A percentile compares a stretch with the other conserved stretches of the same genome.
Conservation (phyloP, 495 filamentous ascomycete genomes). For the Beverwykella pulmonaria region DNA sequence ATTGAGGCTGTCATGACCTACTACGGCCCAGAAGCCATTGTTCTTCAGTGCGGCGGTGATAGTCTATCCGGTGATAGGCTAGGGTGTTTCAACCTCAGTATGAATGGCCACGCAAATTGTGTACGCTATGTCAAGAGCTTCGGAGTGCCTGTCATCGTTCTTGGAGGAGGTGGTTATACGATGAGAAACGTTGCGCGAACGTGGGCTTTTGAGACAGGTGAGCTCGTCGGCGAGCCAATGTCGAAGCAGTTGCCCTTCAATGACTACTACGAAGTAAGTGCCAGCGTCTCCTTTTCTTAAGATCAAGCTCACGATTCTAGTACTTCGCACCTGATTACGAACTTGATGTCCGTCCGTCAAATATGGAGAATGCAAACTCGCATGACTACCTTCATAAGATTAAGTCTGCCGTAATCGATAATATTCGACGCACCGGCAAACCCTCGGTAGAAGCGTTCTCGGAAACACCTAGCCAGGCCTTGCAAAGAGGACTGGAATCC, state of each 20-base stretch:
- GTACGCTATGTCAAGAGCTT: constrained; percentile 95
- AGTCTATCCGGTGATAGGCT: constrained; percentile 91
- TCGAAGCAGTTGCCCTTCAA: constrained; percentile 86
- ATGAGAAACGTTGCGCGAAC: constrained; percentile 98
- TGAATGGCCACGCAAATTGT: constrained; percentile 97
- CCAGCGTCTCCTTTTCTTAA: constrained; percentile 15
- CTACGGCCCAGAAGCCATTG: constrained; percentile 91
- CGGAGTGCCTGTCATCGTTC: constrained; percentile 83
- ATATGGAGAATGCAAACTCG: constrained; percentile 99
- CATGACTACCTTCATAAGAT: constrained; percentile 96
- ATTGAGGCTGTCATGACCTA: constrained; percentile 94
- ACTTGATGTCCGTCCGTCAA: constrained; percentile 89
- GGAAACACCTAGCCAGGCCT: constrained; percentile 83
- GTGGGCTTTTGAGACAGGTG: constrained; percentile 95
- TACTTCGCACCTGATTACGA: constrained; percentile 98
- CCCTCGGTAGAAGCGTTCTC: constrained; percentile 88
- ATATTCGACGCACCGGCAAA: constrained; percentile 84
- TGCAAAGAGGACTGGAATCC: constrained; percentile 64
- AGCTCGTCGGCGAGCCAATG: constrained; percentile 81
- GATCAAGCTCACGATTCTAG: constrained; percentile 49
- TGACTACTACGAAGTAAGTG: constrained; percentile 94
- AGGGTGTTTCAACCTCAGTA: constrained; percentile 97
- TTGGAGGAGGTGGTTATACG: constrained; percentile 96
- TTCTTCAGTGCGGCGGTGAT: constrained; percentile 96
- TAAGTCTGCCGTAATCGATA: constrained; percentile 86